A percentile compares a stretch with the other conserved stretches of the same genome.
phyloP scores from a whole-genome alignment of 1,284 basidiomycete species.

The Leccinum subrobustum region DNA sequence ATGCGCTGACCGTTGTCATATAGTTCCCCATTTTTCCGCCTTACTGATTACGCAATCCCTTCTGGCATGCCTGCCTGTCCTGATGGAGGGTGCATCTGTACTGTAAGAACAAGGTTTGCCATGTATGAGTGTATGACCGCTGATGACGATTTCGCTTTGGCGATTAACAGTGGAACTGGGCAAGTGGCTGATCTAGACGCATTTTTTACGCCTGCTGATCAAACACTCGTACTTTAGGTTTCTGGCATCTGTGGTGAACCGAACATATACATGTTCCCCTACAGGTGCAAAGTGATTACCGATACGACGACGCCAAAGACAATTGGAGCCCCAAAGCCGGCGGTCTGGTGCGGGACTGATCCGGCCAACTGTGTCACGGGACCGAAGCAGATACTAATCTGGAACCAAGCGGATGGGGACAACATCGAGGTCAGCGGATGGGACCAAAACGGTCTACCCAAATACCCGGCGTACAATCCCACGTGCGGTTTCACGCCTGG shows the following conservation, averaged over 20 bases:
- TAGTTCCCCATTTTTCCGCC: constrained; percentile 14
- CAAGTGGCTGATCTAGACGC: constrained; percentile 1
- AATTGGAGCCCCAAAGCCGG: neutral
- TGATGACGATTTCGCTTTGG: constrained; percentile 1
- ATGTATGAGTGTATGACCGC: neutral
- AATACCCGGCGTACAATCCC: constrained; percentile 11
- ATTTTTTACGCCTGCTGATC: neutral
- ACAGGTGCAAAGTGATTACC: neutral
- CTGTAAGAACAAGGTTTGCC: constrained; percentile 4
- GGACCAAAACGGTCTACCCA: neutral
- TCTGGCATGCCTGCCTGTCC: constrained; percentile 9
- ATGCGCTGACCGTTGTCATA: neutral
- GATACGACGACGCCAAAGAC: constrained; percentile 1
- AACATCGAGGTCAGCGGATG: constrained; percentile 3
- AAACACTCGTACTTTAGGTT: neutral
- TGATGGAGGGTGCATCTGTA: neutral
- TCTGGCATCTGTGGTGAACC: constrained; percentile 8
- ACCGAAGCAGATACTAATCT: constrained; percentile 9
- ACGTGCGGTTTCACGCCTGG: constrained; percentile 16
- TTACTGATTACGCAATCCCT: constrained; percentile 8
- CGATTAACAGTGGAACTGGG: constrained; percentile 13
- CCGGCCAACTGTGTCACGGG: constrained; percentile 4
- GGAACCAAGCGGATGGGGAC: constrained; percentile 6
- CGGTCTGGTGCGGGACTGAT: constrained; percentile 12
- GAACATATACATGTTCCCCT: constrained; percentile 10